phyloP scores from a whole-genome alignment of 2,329 filamentous ascomycete genomes.

The Plenodomus tracheiphilus region DNA sequence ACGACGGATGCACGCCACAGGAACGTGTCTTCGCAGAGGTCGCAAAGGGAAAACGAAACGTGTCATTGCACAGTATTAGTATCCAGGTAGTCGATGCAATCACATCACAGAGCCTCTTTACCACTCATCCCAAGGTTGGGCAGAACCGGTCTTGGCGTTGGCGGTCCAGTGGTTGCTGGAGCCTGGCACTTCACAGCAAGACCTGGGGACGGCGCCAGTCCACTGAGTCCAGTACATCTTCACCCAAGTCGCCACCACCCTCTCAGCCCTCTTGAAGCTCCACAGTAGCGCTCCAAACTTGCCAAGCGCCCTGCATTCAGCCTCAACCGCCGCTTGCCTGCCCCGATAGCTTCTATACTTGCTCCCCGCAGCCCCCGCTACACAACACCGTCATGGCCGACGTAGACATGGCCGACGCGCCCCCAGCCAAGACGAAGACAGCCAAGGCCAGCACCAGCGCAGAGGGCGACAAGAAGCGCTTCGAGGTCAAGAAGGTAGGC shows the following conservation, averaged over 20 bases:
- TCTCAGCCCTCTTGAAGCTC: conserved; percentile 5
- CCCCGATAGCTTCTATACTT: conserved; percentile 7
- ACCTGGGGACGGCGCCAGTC: too few relatives aligned
- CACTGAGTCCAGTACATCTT: not conserved
- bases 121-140: conserved; percentile 3
- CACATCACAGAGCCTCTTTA: not conserved
- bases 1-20: not conserved
- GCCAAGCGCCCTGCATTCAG: not conserved
- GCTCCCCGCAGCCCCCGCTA: conserved; percentile 26
- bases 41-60: too few relatives aligned
- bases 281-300: not conserved
- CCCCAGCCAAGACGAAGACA: conserved; percentile 57
- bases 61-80: too few relatives aligned
- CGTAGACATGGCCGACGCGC: conserved; percentile 93
- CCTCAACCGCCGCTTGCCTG: not conserved
- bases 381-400: conserved; percentile 72
- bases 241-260: conserved; percentile 3
- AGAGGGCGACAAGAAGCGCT: conserved; percentile 80
- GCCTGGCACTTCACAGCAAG: too few relatives aligned
- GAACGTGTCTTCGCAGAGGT: not conserved
- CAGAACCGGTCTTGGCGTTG: conserved; percentile 15
- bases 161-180: conserved; percentile 11
- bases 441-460: conserved; percentile 57
- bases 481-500: conserved; percentile 96
- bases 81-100: not conserved